A percentile compares a stretch with the other conserved stretches of the same genome.
These are phyloP conservation scores for Neofusicoccum umdonicola DNA, from an alignment of 2,329 filamentous ascomycete species.

Conservation along the genomic window DNA sequence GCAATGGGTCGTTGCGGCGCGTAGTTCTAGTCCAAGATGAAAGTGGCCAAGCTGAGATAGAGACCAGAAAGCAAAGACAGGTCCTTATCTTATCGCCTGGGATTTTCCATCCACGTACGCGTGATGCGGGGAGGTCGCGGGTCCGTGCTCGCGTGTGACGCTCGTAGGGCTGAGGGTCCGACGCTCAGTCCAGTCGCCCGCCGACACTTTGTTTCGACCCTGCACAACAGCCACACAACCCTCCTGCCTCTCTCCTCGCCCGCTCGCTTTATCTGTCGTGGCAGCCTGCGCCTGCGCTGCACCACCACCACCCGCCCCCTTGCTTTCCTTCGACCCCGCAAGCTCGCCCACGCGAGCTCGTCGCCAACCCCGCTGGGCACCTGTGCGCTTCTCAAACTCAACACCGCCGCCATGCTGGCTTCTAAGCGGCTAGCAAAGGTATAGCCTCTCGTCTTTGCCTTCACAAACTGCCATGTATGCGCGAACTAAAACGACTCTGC, in stretches of 20 bases:
- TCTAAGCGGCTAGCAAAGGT: slow-evolving; percentile 59
- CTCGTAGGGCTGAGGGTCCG: not conserved
- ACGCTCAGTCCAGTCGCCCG: not conserved
- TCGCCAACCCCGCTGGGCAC: not conserved
- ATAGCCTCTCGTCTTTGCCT: not conserved
- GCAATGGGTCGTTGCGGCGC: too few relatives aligned
- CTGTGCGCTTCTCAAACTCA: not conserved
- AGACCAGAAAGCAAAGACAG: too few relatives aligned
- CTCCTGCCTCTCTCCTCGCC: too few relatives aligned
- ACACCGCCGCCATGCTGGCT: slow-evolving; percentile 44
- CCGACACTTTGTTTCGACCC: not conserved
- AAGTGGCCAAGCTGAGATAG: too few relatives aligned
- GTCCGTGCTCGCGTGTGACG: not conserved
- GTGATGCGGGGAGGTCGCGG: not conserved
- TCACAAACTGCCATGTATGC: too few relatives aligned
- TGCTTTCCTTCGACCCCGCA: not conserved
- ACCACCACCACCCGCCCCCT: not conserved
- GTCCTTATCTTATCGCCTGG: not conserved
- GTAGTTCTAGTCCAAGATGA: too few relatives aligned
- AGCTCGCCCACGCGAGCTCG: not conserved
- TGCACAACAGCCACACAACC: not conserved
- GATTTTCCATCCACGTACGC: not conserved
- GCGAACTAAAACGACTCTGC: too few relatives aligned
- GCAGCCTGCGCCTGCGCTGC: too few relatives aligned
- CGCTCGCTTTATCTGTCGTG: not conserved